Evolutionary conservation across 257 asterid genomes (phyloP), one percentile per base, ranked within the genome.

Genomic region (Echium plantagineum): DNA sequence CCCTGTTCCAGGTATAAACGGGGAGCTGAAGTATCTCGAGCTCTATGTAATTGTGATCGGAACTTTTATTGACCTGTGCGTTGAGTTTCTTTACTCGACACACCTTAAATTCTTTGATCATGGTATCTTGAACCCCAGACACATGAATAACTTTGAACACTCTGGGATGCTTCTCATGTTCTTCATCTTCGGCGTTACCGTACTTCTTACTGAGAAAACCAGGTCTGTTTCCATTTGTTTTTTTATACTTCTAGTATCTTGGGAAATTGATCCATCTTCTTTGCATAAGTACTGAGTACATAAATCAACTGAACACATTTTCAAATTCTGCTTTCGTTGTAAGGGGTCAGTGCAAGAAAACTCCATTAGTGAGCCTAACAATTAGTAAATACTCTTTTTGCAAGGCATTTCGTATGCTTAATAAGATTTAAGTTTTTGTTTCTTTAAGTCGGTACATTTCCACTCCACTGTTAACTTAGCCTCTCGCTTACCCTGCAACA

Each of bases 131-230:
- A 89, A 89, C 77, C 97, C 97, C 26, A 28, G 74, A 52, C 99
- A 89, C 61, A 84, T 89, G 96, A 93, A 93, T 72, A 80, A 93
- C 71, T 93, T 93, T 57, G 99, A 93, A 82, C 99, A 93, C 73
- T 78, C 95, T 1, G 99, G 99, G 9, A 93, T 93, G 97, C 85
- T 93, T 58, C 87, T 93, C 69, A 86, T 89, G 99, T 93, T 89
- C 89, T 82, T 89, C 78, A 60, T 85, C 72, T 86, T 89, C 21
- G 99, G 95, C 21, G 21, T 89, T 51, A 72, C 83, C n/a, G 61
- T 86, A 4, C 69, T 93, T 60, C 76, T 93, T 51, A 83, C 96
- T 1, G 94, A 85, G 81, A 89, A 71, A 74, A 86, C 95, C 65
- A 83, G 98, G 97, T 87, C 54, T 71, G 77, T 65, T 52, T 52